Percentiles rank a stretch among this genome's conserved stretches.
Evolutionary conservation across 257 asterid species (phyloP).

Genomic region (Solanum commersonii): DNA sequence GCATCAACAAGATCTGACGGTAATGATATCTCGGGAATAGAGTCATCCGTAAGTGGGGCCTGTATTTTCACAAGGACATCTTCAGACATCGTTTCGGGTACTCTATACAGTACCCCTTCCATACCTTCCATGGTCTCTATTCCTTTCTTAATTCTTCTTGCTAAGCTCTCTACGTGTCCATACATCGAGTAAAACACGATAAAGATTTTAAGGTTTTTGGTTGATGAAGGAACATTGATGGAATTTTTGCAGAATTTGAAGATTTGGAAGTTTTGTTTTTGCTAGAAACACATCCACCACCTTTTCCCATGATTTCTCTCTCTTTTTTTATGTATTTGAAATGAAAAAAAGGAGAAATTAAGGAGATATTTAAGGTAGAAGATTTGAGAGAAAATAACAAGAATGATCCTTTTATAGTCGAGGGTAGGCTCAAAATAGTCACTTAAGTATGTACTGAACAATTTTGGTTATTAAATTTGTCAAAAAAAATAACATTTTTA

Average conservation of each 20-base stretch:
- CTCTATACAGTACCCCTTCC: conserved; percentile 62
- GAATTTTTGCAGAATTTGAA: conserved; percentile 23
- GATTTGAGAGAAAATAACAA: neutral
- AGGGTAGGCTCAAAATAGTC: neutral
- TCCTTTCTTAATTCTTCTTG: conserved; percentile 78
- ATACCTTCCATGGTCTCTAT: conserved; percentile 56
- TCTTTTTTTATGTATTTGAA: no score
- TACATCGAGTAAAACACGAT: conserved; percentile 89
- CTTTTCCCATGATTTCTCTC: conserved; percentile 62
- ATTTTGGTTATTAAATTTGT: neutral
- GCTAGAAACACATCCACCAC: conserved; percentile 95
- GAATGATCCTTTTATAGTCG: neutral
- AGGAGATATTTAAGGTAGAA: neutral
- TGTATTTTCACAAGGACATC: conserved; percentile 53
- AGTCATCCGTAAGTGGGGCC: conserved; percentile 71
- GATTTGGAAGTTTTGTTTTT: conserved; percentile 33
- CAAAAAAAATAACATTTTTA: neutral
- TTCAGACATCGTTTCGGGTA: conserved; percentile 69
- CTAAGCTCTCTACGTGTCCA: conserved; percentile 87
- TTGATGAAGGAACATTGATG: neutral
- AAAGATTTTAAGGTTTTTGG: conserved; percentile 27
- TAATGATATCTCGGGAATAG: conserved; percentile 49
- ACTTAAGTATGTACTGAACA: neutral
- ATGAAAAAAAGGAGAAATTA: neutral
- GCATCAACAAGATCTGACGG: conserved; percentile 50